Evolutionary conservation across 768 basidiomycete species (phyloP).

Genomic region (Lentinula sp.): DNA sequence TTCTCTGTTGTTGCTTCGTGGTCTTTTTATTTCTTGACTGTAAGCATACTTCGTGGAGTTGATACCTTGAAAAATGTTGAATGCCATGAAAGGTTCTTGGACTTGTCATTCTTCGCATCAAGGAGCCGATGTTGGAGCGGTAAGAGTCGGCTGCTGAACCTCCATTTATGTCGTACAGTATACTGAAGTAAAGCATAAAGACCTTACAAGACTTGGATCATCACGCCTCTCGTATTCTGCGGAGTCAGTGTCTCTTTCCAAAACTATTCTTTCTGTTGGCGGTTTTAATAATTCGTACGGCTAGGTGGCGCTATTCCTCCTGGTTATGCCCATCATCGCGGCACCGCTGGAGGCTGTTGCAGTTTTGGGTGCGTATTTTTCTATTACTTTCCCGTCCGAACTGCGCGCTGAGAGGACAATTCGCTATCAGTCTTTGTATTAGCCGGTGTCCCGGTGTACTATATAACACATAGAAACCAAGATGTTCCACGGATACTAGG

Average conservation of each 20-base stretch:
- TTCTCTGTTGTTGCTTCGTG: conserved; percentile 85
- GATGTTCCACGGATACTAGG: conserved; percentile 34
- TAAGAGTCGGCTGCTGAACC: conserved; percentile 15
- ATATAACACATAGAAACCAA: conserved; percentile 55
- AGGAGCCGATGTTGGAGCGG: conserved; percentile 88
- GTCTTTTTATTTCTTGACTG: conserved; percentile 85
- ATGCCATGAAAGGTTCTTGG: conserved; percentile 62
- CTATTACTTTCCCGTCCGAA: neutral
- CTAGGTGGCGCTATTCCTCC: conserved; percentile 81
- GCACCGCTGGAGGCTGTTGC: conserved; percentile 85
- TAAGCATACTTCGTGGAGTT: conserved; percentile 24
- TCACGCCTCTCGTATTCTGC: conserved; percentile 87
- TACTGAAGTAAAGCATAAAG: conserved; percentile 25
- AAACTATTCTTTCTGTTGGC: neutral
- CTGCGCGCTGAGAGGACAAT: conserved; percentile 2
- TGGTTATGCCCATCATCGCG: conserved; percentile 93
- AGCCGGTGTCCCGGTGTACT: conserved; percentile 78
- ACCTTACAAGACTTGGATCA: conserved; percentile 90
- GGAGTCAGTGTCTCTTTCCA: conserved; percentile 43
- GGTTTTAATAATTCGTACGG: neutral
- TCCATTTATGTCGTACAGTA: neutral
- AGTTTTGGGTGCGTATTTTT: conserved; percentile 61
- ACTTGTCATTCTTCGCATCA: conserved; percentile 79
- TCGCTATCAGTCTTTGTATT: conserved; percentile 59
- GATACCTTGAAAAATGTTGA: neutral